Evolutionary conservation across 1,284 basidiomycete species (phyloP).

Genomic region (Sanghuangporus weigelae): DNA sequence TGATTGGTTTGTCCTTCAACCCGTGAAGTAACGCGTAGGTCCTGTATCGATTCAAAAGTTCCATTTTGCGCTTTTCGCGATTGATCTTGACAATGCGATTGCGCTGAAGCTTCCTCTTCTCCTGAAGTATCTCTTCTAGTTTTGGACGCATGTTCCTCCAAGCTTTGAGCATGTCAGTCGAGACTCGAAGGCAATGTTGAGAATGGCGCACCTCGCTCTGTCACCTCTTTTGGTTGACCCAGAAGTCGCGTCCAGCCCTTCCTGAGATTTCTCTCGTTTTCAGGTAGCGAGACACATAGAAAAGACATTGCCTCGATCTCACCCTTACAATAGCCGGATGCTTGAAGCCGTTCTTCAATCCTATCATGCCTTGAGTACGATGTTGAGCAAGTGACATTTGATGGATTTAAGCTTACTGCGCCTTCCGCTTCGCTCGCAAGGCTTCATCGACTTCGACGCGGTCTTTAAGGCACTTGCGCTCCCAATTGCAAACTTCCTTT

Average conservation of each 20-base stretch:
- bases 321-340: neutral
- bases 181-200: neutral
- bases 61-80: neutral
- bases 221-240: neutral
- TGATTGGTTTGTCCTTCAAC: neutral
- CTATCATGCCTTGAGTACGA: neutral
- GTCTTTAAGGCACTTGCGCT: neutral
- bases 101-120: neutral
- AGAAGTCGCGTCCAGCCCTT: neutral
- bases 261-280: neutral
- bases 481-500: neutral
- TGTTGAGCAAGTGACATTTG: neutral
- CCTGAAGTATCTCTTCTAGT: neutral
- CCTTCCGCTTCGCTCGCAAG: neutral
- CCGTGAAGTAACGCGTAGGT: neutral
- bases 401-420: neutral
- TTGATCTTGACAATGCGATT: neutral
- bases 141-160: neutral
- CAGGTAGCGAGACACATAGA: neutral
- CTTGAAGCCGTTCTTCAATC: neutral
- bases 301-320: neutral
- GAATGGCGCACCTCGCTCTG: neutral
- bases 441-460: neutral
- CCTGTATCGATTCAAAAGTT: neutral
- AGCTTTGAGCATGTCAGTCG: neutral